Conservation (phyloP, 2,329 filamentous ascomycete genomes). For the Macrophomina tecta region DNA sequence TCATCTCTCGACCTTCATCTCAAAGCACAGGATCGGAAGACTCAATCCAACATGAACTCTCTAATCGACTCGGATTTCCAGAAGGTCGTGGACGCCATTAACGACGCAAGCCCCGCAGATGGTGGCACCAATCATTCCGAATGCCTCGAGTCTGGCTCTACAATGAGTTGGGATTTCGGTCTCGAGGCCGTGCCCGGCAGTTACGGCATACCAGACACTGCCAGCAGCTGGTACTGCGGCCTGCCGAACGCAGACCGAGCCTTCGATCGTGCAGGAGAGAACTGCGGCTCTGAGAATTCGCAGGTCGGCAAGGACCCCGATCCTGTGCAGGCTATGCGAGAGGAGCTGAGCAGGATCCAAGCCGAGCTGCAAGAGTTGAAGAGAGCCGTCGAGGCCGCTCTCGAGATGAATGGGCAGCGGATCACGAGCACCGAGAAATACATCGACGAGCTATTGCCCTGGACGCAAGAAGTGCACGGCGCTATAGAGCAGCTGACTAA, state of each 20-base stretch:
- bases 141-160: not conserved
- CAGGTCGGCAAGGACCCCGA: not conserved
- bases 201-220: not conserved
- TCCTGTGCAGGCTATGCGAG: not conserved
- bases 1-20: not conserved
- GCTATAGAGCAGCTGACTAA: not conserved
- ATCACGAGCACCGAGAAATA: not conserved
- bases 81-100: not conserved
- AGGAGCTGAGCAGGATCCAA: not conserved
- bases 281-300: not conserved
- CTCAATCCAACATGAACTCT: not conserved
- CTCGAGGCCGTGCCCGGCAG: not conserved
- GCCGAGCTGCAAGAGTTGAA: not conserved
- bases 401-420: not conserved
- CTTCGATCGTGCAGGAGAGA: not conserved
- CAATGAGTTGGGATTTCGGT: not conserved
- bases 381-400: not conserved
- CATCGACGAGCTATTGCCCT: not conserved
- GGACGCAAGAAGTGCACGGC: not conserved
- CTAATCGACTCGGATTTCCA: conserved; percentile 1
- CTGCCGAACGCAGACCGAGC: not conserved
- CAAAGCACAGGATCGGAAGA: not conserved
- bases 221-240: not conserved
- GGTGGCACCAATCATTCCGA: not conserved
- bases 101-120: not conserved